phyloP scores from a whole-genome alignment of 805 yeast genomes.

The Kuraishia hungarica region DNA sequence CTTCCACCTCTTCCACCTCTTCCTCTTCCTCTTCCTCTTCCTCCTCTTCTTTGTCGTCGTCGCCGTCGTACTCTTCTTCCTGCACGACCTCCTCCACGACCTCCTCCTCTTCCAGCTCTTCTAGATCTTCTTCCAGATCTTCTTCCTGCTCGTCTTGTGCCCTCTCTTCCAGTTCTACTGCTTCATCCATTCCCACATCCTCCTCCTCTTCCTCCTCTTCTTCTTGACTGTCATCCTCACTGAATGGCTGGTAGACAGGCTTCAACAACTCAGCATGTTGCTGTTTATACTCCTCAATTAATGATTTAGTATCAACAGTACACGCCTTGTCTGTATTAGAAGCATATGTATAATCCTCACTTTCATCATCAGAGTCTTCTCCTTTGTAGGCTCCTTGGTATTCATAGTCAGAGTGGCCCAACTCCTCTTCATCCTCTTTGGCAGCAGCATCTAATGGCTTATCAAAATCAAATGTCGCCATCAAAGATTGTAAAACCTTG shows the following conservation, averaged over 20 bases:
- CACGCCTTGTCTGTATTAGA: constrained; percentile 16
- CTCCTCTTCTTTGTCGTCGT: constrained; percentile 16
- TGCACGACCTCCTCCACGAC: no score
- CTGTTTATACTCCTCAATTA: constrained; percentile 18
- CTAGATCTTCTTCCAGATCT: constrained; percentile 20
- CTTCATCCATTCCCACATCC: constrained; percentile 14
- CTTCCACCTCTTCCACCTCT: constrained; percentile 19
- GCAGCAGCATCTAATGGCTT: constrained; percentile 32
- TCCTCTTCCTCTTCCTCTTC: constrained; percentile 10
- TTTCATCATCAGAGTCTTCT: constrained; percentile 13
- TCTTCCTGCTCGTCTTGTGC: no score
- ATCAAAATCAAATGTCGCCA: constrained; percentile 43
- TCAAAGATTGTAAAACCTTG: constrained; percentile 37
- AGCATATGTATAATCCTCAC: constrained; percentile 5
- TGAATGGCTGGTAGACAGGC: constrained; percentile 2
- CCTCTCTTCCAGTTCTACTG: constrained; percentile 17
- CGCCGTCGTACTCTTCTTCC: no score
- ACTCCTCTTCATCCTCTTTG: constrained; percentile 24
- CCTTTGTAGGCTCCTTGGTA: constrained; percentile 25
- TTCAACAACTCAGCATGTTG: constrained; percentile 2
- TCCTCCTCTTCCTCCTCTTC: constrained; percentile 14
- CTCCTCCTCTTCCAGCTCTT: constrained; percentile 15
- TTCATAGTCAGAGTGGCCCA: constrained; percentile 36
- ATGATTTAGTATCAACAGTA: constrained; percentile 7
- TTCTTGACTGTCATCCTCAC: constrained; percentile 14